A percentile compares a stretch with the other conserved stretches of the same genome.
Conservation (phyloP, 2,329 filamentous ascomycete genomes). For the Alternaria panax region DNA sequence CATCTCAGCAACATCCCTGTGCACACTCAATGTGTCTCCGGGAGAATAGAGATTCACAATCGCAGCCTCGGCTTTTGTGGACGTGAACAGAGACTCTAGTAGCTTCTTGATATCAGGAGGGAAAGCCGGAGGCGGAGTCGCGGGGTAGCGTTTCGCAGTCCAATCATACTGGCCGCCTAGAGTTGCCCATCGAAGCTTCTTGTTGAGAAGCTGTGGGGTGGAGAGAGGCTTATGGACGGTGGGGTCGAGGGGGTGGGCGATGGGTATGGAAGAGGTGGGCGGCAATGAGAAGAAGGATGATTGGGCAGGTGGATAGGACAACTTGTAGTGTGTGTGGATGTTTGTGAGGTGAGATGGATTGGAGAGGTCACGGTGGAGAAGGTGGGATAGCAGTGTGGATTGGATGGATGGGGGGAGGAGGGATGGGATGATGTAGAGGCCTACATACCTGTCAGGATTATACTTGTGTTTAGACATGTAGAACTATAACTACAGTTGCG, state of each 20-base stretch:
- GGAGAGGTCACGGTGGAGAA: conserved; percentile 80
- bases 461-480: neutral
- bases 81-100: conserved; percentile 74
- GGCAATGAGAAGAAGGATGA: conserved; percentile 63
- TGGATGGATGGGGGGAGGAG: conserved; percentile 77
- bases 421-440: conserved; percentile 78
- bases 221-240: conserved; percentile 76
- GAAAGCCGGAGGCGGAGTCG: conserved; percentile 72
- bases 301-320: conserved; percentile 65
- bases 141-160: conserved; percentile 84
- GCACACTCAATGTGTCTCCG: conserved; percentile 88
- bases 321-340: conserved; percentile 80
- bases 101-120: conserved; percentile 75
- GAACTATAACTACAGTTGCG: neutral
- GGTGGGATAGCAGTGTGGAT: conserved; percentile 70
- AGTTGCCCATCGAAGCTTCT: conserved; percentile 90
- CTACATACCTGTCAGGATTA: conserved; percentile 55
- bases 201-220: conserved; percentile 73
- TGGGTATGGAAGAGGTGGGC: conserved; percentile 31
- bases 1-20: conserved; percentile 91
- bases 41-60: conserved; percentile 94
- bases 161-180: conserved; percentile 97
- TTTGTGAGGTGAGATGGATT: conserved; percentile 83
- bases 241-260: conserved; percentile 69
- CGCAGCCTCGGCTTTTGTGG: conserved; percentile 82